Conservation (phyloP, 345 rosid species). For the Eucalyptus camaldulensis region DNA sequence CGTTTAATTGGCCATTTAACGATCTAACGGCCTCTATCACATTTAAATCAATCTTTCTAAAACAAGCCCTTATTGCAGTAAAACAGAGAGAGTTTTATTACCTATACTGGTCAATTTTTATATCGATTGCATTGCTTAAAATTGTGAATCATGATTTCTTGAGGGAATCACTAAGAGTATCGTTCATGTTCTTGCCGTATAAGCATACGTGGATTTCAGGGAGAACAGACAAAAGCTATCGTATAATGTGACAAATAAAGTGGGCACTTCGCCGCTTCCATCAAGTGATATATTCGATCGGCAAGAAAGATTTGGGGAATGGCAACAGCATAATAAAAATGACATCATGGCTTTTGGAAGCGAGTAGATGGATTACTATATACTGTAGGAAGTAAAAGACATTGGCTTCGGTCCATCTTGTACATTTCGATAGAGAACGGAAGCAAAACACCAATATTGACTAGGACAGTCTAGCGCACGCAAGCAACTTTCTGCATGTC, state of each 20-base stretch:
- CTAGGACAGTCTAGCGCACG: background rate
- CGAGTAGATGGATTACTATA: background rate
- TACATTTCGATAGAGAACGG: background rate
- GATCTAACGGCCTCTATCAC: background rate
- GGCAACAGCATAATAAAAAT: background rate
- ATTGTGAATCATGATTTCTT: background rate
- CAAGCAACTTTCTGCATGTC: background rate
- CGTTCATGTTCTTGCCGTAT: background rate
- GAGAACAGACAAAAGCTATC: background rate
- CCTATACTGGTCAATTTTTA: background rate
- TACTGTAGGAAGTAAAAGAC: background rate
- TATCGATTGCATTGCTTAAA: background rate
- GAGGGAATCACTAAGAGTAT: background rate
- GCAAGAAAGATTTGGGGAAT: background rate
- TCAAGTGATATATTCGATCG: background rate
- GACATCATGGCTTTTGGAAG: background rate
- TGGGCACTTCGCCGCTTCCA: background rate
- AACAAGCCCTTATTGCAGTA: background rate
- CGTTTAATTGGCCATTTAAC: background rate
- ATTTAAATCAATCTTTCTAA: background rate
- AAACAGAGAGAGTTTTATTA: background rate
- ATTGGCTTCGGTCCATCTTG: background rate
- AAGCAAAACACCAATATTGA: background rate
- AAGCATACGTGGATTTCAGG: background rate
- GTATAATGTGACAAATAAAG: background rate